Evolutionary conservation across 2,329 filamentous ascomycete species (phyloP).

Genomic region (Trichophaea hybrida): DNA sequence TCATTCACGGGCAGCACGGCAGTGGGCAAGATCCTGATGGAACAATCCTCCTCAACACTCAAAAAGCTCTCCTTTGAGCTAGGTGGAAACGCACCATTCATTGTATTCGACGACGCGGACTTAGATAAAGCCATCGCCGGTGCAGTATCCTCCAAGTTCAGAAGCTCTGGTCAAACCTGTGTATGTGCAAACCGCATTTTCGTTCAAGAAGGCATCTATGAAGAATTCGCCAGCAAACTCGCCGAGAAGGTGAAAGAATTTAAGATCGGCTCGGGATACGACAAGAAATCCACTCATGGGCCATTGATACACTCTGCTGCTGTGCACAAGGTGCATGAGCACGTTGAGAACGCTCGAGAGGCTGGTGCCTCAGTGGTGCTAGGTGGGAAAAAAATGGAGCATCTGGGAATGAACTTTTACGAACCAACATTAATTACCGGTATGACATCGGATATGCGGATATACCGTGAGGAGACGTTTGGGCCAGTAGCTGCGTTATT

Average conservation of each 20-base stretch:
- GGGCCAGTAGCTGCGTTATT: constrained; percentile 86
- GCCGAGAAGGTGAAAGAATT: constrained; percentile 59
- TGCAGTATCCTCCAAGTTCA: constrained; percentile 79
- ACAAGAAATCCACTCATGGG: constrained; percentile 57
- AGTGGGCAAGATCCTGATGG: constrained; percentile 67
- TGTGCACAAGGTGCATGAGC: constrained; percentile 60
- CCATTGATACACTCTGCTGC: constrained; percentile 77
- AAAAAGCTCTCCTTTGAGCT: constrained; percentile 87
- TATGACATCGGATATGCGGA: constrained; percentile 70
- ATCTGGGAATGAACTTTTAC: constrained; percentile 75
- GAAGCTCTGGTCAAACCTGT: constrained; percentile 88
- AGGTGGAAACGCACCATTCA: constrained; percentile 88
- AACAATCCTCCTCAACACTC: constrained; percentile 65
- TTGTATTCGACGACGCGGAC: constrained; percentile 92
- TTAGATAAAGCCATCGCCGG: constrained; percentile 71
- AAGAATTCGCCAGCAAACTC: constrained; percentile 54
- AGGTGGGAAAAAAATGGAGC: constrained; percentile 50
- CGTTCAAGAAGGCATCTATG: constrained; percentile 64
- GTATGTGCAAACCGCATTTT: constrained; percentile 78
- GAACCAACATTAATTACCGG: constrained; percentile 77
- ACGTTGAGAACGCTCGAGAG: constrained; percentile 62
- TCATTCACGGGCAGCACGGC: constrained; percentile 77
- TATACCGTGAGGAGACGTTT: constrained; percentile 84
- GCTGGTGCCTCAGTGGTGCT: constrained; percentile 63
- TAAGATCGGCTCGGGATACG: constrained; percentile 62